phyloP scores from a whole-genome alignment of 306 rosid genomes.

The Citrullus colocynthis region DNA sequence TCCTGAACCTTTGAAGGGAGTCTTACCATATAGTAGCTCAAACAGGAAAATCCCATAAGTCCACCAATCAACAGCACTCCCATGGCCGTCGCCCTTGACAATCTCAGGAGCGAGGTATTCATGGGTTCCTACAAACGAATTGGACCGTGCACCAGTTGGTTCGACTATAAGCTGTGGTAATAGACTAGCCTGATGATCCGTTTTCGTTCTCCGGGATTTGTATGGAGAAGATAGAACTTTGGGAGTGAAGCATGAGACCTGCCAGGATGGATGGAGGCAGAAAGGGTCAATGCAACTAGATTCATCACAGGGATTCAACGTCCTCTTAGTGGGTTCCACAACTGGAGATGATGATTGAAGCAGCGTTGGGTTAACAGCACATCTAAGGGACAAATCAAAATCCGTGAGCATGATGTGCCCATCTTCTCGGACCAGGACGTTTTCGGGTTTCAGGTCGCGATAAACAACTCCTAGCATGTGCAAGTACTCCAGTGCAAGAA shows the following conservation, averaged over 20 bases:
- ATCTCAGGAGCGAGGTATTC: constrained; percentile 98
- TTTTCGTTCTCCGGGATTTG: constrained; percentile 64
- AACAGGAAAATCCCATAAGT: constrained; percentile 81
- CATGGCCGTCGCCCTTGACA: constrained; percentile 77
- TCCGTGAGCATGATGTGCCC: constrained; percentile 99
- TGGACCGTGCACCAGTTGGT: constrained; percentile 80
- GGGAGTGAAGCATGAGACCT: constrained; percentile 93
- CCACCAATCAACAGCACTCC: constrained; percentile 97
- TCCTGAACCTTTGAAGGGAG: constrained; percentile 79
- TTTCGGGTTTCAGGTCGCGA: constrained; percentile 94
- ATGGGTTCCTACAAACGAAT: constrained; percentile 92
- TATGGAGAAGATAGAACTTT: constrained; percentile 46
- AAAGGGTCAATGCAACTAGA: constrained; percentile 89
- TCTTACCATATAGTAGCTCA: constrained; percentile 84
- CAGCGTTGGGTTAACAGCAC: constrained; percentile 63
- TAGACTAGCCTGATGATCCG: constrained; percentile 53
- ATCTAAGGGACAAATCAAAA: constrained; percentile 83
- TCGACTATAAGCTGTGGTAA: constrained; percentile 88
- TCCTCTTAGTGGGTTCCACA: constrained; percentile 40
- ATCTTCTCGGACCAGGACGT: constrained; percentile 87
- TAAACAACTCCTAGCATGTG: constrained; percentile 97
- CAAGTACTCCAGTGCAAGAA: constrained; percentile 85
- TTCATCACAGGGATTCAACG: constrained; percentile 50
- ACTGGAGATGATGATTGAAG: constrained; percentile 61
- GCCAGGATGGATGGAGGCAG: constrained; percentile 97